A percentile compares a stretch with the other conserved stretches of the same genome.
phyloP scores from a whole-genome alignment of 352 stramenopile genomes.

The Globisporangium parvum region DNA sequence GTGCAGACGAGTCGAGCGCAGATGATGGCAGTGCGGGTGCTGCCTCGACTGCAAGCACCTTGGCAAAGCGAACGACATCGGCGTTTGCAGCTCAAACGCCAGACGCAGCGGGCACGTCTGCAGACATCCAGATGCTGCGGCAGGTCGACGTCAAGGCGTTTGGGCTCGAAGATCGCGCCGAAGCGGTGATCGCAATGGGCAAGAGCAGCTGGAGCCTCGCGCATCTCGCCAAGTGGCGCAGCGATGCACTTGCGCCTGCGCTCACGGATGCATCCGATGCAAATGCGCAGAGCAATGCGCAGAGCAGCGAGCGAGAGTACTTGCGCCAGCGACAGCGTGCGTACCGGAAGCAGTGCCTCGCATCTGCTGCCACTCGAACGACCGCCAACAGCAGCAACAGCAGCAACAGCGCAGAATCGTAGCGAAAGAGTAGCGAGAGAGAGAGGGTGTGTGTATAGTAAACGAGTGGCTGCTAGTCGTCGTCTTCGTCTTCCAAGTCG shows the following conservation, averaged over 20 bases:
- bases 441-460: not conserved
- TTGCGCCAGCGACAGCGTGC: conserved; percentile 60
- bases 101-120: not conserved
- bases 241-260: conserved; percentile 20
- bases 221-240: conserved; percentile 61
- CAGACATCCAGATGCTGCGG: conserved; percentile 11
- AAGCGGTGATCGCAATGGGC: conserved; percentile 55
- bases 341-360: conserved; percentile 48
- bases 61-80: not conserved
- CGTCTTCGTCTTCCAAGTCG: conserved; percentile 73
- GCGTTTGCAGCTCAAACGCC: not conserved
- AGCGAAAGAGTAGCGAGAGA: too few relatives aligned
- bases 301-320: conserved; percentile 32
- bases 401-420: not conserved
- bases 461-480: conserved; percentile 22
- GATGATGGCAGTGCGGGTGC: not conserved
- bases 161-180: conserved; percentile 68
- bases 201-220: conserved; percentile 46
- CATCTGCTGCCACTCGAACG: not conserved
- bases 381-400: not conserved
- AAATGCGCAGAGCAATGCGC: conserved; percentile 3
- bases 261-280: not conserved
- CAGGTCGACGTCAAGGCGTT: conserved; percentile 58
- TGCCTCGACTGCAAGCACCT: not conserved
- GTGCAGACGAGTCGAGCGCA: not conserved